Base-by-base conservation (phyloP, 305 asterid genomes). In the Solanum chacoense region DNA sequence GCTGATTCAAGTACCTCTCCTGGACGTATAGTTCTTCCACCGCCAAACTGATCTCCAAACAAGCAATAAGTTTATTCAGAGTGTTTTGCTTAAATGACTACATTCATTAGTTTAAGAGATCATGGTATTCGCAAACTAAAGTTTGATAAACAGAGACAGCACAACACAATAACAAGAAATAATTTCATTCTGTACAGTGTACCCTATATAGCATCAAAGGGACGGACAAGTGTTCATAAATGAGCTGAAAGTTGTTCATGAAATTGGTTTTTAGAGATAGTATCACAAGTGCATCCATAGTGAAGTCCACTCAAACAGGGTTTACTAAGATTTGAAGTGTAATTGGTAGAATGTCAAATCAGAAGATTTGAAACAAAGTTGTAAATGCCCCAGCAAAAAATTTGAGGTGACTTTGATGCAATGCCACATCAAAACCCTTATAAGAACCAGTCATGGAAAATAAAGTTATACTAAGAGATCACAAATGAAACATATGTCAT, bases 21-120 rank as follows among this genome's bases (percentile, higher is more conserved):
- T n/a, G 98, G 98, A 28, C 92, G 96, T 91, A 96, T 42, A 90
- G 88, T 93, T 93, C 95, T 95, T 90, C 99, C 99, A 14, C 99
- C 99, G 87, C 99, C 99, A 87, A 89, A 97, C 99, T 97, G 84
- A 72, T 37, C 75, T 88, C 67, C 88, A 79, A 86, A 74, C 36
- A 88, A 88, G 85, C 45, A 84, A 50, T 84, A 84, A 84, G 74
- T 31, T 81, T 80, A 80, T 40, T 80, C 69, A 42, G 0, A 40
- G 85, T 40, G 26, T 80, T 80, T 80, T 8, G 85, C 69, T 38
- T 80, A 80, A 80, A 40, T 80, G 45, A 78, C 65, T 37, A 24
- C 2, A 78, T 24, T 24, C 85, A 78, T 78, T 24, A 78, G 35
- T 78, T 37, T 26, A 24, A 78, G 63, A 38, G 85, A 38, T 1